Evolutionary conservation across 2,329 filamentous ascomycete genomes (phyloP).

Genomic region (Geosmithia morbida): DNA sequence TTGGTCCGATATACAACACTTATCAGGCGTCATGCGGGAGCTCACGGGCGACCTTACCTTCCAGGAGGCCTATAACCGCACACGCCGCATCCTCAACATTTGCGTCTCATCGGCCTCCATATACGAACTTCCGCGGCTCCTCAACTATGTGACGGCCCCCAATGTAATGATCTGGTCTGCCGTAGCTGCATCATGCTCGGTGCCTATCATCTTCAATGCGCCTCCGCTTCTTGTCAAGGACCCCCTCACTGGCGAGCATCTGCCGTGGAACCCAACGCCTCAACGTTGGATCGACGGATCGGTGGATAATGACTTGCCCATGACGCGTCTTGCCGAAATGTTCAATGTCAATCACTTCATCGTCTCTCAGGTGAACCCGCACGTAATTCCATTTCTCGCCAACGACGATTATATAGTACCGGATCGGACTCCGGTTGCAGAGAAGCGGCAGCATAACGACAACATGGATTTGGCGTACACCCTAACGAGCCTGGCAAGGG

Average conservation of each 20-base stretch:
- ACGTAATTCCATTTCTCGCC: conserved; percentile 73
- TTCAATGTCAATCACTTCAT: conserved; percentile 99
- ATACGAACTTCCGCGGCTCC: conserved; percentile 71
- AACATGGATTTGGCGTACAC: conserved; percentile 47
- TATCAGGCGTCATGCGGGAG: conserved; percentile 66
- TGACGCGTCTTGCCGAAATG: conserved; percentile 81
- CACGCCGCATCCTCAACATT: conserved; percentile 81
- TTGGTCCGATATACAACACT: conserved; percentile 71
- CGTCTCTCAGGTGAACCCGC: conserved; percentile 91
- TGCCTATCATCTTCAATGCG: conserved; percentile 73
- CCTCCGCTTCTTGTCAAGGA: conserved; percentile 74
- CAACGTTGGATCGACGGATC: conserved; percentile 90
- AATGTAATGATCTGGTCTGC: conserved; percentile 96
- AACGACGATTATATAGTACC: conserved; percentile 51
- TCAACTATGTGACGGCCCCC: conserved; percentile 88
- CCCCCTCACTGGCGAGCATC: conserved; percentile 59
- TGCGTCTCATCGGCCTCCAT: conserved; percentile 79
- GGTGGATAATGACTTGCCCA: conserved; percentile 86
- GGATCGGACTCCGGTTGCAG: conserved; percentile 11
- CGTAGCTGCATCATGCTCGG: conserved; percentile 88
- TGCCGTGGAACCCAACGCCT: conserved; percentile 74
- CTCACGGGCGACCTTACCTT: conserved; percentile 86
- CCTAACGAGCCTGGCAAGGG: conserved; percentile 59
- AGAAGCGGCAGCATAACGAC: conserved; percentile 11
- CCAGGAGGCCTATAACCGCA: conserved; percentile 91